Conservation (phyloP, 768 basidiomycete species). For the Tylopilus sp. region DNA sequence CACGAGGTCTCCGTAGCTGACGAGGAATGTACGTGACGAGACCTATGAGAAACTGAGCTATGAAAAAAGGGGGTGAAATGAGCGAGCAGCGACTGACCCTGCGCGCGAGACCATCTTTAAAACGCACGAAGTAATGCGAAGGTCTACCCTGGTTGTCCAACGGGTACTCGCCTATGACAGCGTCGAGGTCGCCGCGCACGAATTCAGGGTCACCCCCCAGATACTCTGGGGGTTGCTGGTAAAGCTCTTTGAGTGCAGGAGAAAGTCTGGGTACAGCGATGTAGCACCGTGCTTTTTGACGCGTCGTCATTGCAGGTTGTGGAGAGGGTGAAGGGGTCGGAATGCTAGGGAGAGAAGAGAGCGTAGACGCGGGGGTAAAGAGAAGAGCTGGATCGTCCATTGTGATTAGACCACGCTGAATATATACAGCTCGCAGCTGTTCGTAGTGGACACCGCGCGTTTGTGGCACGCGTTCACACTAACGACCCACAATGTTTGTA, state of each 20-base stretch:
- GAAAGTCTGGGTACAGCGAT: slow-evolving; percentile 39
- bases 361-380: slow-evolving; percentile 7
- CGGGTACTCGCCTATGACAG: slow-evolving; percentile 58
- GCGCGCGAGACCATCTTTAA: slow-evolving; percentile 52
- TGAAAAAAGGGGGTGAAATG: not conserved
- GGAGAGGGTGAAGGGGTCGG: slow-evolving; percentile 7
- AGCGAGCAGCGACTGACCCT: slow-evolving; percentile 40
- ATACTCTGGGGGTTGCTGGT: slow-evolving; percentile 35
- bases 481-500: no score
- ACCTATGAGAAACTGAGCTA: slow-evolving; percentile 35
- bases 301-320: slow-evolving; percentile 8
- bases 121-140: slow-evolving; percentile 62
- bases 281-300: slow-evolving; percentile 25
- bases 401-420: not conserved
- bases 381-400: slow-evolving; percentile 23
- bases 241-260: slow-evolving; percentile 37
- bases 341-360: slow-evolving; percentile 14
- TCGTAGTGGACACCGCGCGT: slow-evolving; percentile 6
- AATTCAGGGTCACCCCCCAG: slow-evolving; percentile 35
- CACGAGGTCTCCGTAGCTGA: slow-evolving; percentile 43
- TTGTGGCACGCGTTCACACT: slow-evolving; percentile 8
- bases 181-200: slow-evolving; percentile 31
- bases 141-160: slow-evolving; percentile 25
- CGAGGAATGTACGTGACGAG: slow-evolving; percentile 36
- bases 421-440: not conserved